These are phyloP conservation scores for Tetrapisispora iriomotensis DNA, from an alignment of 805 yeast genomes.

Conservation along the genomic window DNA sequence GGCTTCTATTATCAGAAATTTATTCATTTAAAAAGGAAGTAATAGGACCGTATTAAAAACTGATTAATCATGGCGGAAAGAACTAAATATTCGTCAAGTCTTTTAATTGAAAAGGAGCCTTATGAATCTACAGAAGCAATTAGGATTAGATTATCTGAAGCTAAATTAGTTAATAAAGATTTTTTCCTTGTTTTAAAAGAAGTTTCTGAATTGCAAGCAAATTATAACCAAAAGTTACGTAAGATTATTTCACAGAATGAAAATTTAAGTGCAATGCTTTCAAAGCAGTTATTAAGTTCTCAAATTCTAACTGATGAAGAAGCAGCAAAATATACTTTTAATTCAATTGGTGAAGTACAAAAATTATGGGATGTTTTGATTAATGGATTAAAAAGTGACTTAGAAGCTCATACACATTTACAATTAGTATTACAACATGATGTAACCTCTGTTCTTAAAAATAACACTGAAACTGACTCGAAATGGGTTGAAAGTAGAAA, in stretches of 20 bases:
- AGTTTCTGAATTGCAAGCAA: conserved; percentile 38
- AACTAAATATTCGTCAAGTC: conserved; percentile 33
- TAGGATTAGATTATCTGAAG: conserved; percentile 45
- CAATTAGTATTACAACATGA: conserved; percentile 42
- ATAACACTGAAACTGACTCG: conserved; percentile 43
- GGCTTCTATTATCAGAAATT: too few relatives aligned
- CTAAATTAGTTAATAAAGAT: conserved; percentile 47
- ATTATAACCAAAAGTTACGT: conserved; percentile 42
- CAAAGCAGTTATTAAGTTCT: conserved; percentile 29
- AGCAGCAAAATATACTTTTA: conserved; percentile 40
- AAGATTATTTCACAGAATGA: conserved; percentile 26
- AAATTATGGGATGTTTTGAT: conserved; percentile 39
- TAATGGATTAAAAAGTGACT: conserved; percentile 35
- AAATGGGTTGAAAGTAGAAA: conserved; percentile 47
- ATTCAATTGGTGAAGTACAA: conserved; percentile 37
- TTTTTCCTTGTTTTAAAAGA: conserved; percentile 54
- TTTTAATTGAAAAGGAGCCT: conserved; percentile 38
- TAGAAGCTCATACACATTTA: conserved; percentile 41
- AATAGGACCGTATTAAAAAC: too few relatives aligned
- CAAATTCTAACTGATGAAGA: conserved; percentile 36
- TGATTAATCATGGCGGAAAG: conserved; percentile 23
- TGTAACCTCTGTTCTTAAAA: conserved; percentile 44
- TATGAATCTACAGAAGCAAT: conserved; percentile 51
- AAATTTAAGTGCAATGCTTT: conserved; percentile 29
- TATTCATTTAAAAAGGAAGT: too few relatives aligned